Base-by-base conservation (phyloP, 2,329 filamentous ascomycete genomes). In the Talaromyces pinophilus region DNA sequence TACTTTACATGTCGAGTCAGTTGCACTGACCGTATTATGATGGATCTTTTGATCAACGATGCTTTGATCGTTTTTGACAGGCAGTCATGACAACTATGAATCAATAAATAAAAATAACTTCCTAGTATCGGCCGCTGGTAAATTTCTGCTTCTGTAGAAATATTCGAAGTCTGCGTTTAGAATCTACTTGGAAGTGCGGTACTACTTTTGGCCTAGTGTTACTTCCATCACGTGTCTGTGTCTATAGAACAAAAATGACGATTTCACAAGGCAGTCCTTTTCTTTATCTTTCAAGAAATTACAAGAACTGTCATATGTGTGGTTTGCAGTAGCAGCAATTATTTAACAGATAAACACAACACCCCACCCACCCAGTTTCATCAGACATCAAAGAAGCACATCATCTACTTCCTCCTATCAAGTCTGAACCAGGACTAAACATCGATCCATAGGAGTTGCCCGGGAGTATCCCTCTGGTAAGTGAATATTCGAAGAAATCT, bases 31-130 rank as follows among this genome's bases (percentile, higher is more conserved):
- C 25, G 15, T 40, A 60, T 25, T 22, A 55, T 46, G 52, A 48
- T 52, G 30, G 35, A 59, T 57, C n/a, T 15, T 57, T 25, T 35
- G 54, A 59, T 63, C 59, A 62, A 28, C 46, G 33, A 62, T 33
- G 38, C 38, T 62, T 66, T 57, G 44, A 30, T 57, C 54, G 33
- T 66, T 35, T 66, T 63, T 59, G 59, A 66, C 59, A 59, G 62
- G 33, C 62, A n/a, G 59, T 66, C 59, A 66, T 59, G 64, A 66
- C 33, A 59, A 67, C 55, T 59, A 60, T 67, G 65, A 67, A 63
- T 46, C 22, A 60, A 42, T 46, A 33, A 57, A 57, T 35, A 30
- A 55, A 55, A 8, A 38, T 57, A 22, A 38, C 10, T 22, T 38
- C 0, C 6, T 15, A 22, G 19, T 22, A 8, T 15, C 0, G 5